Evolutionary conservation across 1,284 basidiomycete genomes (phyloP).

Genomic region (Inonotus obliquus): DNA sequence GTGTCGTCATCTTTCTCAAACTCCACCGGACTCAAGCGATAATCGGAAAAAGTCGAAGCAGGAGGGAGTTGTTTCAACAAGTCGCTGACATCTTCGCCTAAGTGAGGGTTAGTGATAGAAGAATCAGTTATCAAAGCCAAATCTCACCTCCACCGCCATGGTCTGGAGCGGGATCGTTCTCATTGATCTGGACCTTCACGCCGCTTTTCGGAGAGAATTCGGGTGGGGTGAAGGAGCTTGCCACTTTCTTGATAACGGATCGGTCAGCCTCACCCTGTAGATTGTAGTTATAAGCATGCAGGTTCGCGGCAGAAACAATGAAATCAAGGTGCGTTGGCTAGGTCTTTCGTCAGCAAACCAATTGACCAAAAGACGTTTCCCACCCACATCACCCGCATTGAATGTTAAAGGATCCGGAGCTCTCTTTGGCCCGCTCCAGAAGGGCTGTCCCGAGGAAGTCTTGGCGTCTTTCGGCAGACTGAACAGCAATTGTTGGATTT

Average conservation of each 20-base stretch:
- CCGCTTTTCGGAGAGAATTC: constrained; percentile 91
- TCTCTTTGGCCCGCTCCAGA: constrained; percentile 97
- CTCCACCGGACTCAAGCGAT: constrained; percentile 91
- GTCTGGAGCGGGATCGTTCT: constrained; percentile 81
- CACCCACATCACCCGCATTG: constrained; percentile 77
- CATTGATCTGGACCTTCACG: constrained; percentile 92
- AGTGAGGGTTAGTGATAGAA: constrained; percentile 27
- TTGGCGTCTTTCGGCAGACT: constrained; percentile 92
- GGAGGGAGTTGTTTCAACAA: constrained; percentile 72
- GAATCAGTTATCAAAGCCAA: not conserved
- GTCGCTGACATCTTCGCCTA: constrained; percentile 50
- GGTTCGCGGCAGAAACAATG: constrained; percentile 91
- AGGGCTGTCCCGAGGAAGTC: constrained; percentile 88
- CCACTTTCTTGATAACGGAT: constrained; percentile 77
- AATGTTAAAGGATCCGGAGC: constrained; percentile 93
- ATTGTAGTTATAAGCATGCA: constrained; percentile 98
- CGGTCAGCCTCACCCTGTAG: constrained; percentile 87
- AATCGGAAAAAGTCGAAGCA: constrained; percentile 89
- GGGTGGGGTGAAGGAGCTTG: constrained; percentile 85
- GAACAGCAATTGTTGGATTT: constrained; percentile 90
- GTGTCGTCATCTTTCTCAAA: constrained; percentile 99
- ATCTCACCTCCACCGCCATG: constrained; percentile 27
- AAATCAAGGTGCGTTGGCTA: constrained; percentile 87
- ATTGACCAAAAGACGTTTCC: not conserved
- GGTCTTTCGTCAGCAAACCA: not conserved